A percentile compares a stretch with the other conserved stretches of the same genome.
Conservation (phyloP, 2,329 filamentous ascomycete genomes). For the Grosmannia serpens region DNA sequence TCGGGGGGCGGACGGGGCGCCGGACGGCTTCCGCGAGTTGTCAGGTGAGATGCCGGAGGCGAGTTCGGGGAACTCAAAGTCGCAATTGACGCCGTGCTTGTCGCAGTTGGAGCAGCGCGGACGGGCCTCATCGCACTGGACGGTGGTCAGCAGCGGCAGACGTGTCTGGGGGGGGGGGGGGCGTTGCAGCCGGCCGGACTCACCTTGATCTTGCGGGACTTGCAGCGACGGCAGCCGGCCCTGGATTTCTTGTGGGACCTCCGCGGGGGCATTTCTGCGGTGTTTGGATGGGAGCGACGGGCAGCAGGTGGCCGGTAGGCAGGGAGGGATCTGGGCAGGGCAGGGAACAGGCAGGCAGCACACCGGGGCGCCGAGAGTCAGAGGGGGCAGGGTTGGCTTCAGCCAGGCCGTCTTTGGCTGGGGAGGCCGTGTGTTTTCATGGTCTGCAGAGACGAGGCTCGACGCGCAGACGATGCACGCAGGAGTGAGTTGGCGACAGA, state of each 20-base stretch:
- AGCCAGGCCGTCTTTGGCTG: slow-evolving; percentile 7
- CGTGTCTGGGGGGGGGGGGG: neutral
- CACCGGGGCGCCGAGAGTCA: too few relatives aligned
- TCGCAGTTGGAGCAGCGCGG: slow-evolving; percentile 54
- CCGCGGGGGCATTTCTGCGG: slow-evolving; percentile 44
- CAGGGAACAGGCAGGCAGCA: neutral
- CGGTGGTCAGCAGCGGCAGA: neutral
- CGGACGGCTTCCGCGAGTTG: neutral
- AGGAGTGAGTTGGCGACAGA: neutral
- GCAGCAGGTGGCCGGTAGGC: too few relatives aligned
- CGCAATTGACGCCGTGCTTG: slow-evolving; percentile 55
- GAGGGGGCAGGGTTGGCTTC: slow-evolving; percentile 1
- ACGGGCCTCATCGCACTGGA: slow-evolving; percentile 53
- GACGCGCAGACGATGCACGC: neutral
- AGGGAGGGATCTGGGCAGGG: too few relatives aligned
- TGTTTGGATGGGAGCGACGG: neutral
- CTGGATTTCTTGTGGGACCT: slow-evolving; percentile 61
- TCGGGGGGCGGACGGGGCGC: slow-evolving; percentile 1
- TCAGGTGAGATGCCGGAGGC: slow-evolving; percentile 31
- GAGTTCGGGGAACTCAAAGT: slow-evolving; percentile 45
- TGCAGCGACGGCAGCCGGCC: slow-evolving; percentile 54
- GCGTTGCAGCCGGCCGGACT: neutral
- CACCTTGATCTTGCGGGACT: slow-evolving; percentile 60
- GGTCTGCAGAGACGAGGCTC: neutral
- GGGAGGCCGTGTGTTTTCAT: slow-evolving; percentile 9